Evolutionary conservation across 106 monocot species (phyloP).

Genomic region (Dactylorhiza incarnata): DNA sequence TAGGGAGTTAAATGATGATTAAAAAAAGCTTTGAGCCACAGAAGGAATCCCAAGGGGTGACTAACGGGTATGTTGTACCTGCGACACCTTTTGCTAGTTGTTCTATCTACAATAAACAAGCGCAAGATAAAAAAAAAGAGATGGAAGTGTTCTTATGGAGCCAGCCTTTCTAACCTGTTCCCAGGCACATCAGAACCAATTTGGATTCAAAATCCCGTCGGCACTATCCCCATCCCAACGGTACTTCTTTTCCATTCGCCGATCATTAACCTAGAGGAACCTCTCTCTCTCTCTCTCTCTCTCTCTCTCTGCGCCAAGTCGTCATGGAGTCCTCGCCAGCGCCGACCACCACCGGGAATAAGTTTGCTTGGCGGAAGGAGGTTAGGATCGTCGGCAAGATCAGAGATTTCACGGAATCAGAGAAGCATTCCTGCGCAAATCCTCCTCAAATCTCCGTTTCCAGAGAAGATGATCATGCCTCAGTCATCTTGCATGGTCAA

Average conservation of each 20-base stretch:
- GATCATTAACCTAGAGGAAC: neutral
- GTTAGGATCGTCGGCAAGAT: slow-evolving; percentile 34
- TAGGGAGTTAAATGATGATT: no score
- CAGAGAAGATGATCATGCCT: slow-evolving; percentile 10
- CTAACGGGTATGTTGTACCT: no score
- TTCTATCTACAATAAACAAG: no score
- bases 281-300: neutral
- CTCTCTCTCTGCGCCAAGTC: neutral
- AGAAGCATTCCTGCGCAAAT: neutral
- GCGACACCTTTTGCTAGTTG: no score
- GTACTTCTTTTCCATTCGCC: neutral
- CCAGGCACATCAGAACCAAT: neutral
- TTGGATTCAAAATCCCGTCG: neutral
- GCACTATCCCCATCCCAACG: neutral
- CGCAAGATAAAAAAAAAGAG: no score
- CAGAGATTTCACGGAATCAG: slow-evolving; percentile 18
- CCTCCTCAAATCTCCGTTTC: slow-evolving; percentile 2
- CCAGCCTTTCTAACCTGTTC: neutral
- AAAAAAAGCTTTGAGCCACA: no score
- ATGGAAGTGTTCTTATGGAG: no score
- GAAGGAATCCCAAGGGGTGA: no score
- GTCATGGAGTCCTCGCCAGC: neutral
- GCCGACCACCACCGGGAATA: neutral
- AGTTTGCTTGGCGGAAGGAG: neutral
- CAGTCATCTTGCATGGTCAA: slow-evolving; percentile 13